Percentiles rank a stretch among this genome's conserved stretches.
Evolutionary conservation across 768 basidiomycete species (phyloP).

Genomic region (Phylloporus sp.): DNA sequence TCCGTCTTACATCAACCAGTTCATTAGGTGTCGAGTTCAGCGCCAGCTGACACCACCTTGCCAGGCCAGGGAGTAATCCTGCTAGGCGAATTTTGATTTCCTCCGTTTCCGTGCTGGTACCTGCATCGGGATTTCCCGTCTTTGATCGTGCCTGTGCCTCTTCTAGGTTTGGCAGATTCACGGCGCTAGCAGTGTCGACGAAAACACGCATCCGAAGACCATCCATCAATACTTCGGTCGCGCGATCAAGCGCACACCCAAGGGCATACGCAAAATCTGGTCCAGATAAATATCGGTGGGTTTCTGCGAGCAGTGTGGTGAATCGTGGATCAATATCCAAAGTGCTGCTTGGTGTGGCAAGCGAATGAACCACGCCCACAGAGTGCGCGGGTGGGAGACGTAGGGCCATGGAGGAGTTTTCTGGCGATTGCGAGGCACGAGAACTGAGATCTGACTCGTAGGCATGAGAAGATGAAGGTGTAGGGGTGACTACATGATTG

Average conservation of each 20-base stretch:
- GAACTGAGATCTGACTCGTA: conserved; percentile 20
- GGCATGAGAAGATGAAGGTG: conserved; percentile 14
- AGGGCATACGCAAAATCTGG: conserved; percentile 70
- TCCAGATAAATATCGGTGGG: conserved; percentile 56
- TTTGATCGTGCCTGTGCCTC: conserved; percentile 7
- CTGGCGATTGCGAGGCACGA: conserved; percentile 25
- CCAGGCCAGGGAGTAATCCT: conserved; percentile 73
- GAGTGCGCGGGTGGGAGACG: conserved; percentile 1
- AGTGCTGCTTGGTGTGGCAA: conserved; percentile 4
- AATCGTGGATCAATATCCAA: conserved; percentile 40
- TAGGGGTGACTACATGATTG: conserved; percentile 16
- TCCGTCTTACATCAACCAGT: conserved; percentile 68
- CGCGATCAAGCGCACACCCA: conserved; percentile 67
- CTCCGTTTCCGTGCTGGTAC: conserved; percentile 13
- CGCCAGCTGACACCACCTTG: conserved; percentile 71
- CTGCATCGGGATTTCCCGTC: conserved; percentile 18
- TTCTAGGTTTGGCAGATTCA: conserved; percentile 7
- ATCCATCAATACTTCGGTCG: conserved; percentile 59
- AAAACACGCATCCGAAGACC: conserved; percentile 68
- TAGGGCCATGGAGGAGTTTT: conserved; percentile 20
- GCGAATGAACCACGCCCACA: neutral
- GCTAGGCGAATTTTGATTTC: conserved; percentile 66
- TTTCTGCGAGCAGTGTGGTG: conserved; percentile 62
- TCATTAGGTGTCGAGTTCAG: conserved; percentile 72
- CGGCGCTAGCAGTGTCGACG: conserved; percentile 23